Evolutionary conservation across 345 rosid species (phyloP), one percentile per base, ranked within the genome.

Genomic region (Theobroma cacao): DNA sequence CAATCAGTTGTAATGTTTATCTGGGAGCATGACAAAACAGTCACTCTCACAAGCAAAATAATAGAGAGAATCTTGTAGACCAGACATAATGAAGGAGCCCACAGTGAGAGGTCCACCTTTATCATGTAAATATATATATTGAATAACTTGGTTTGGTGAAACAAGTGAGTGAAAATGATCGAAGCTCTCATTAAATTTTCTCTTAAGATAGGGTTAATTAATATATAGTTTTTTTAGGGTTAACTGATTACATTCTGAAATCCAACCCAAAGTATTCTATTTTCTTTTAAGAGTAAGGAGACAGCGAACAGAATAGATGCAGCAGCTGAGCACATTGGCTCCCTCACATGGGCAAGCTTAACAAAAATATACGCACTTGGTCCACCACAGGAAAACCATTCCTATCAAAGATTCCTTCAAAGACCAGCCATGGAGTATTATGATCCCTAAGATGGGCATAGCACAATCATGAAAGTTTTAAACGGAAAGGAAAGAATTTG

Each of bases 61-160:
- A 87, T 87, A 58, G 88, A 85, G 89, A 85, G 90, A 89, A 89
- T 89, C 90, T 87, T 77, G 38, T 55, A 65, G 86, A 84, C 86
- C 77, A 77, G 47, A 78, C 80, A 71, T 77, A 76, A 78, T 72
- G 67, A 77, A 78, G 83, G 85, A 80, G 83, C 85, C 90, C 85
- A 81, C 83, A 47, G 17, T 9, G 55, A 75, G 59, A 5, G 74
- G 79, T 41, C 80, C 63, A 52, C 64, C 58, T 78, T 80, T 33
- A 67, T 24, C 22, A 2, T 53, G 34, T 20, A 34, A 36, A 10
- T 69, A 72, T 30, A 36, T 58, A 77, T 30, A 45, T 73, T 50
- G 78, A 41, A 52, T 81, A 68, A 52, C 66, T 76, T 72, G 76
- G 40, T 84, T 84, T 64, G 82, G 80, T 82, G 81, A 76, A 75